Evolutionary conservation across 2,329 filamentous ascomycete species (phyloP).

Genomic region (Arthrobotrys sphaeroides): DNA sequence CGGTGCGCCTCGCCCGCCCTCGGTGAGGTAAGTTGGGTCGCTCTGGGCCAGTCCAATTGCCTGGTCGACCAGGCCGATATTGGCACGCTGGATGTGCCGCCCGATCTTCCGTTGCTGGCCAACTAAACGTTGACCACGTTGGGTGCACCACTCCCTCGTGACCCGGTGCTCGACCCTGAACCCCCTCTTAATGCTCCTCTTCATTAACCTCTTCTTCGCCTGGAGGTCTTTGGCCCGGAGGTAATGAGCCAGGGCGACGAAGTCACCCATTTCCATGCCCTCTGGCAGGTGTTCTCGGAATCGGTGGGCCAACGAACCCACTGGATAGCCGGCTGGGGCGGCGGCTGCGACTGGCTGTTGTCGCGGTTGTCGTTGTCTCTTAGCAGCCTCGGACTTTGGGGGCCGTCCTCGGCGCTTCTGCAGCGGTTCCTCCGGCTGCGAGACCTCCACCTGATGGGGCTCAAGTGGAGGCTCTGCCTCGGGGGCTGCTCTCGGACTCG

Average conservation of each 20-base stretch:
- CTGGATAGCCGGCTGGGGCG: background rate
- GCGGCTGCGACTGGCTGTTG: background rate
- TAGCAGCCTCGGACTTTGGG: conserved; percentile 36
- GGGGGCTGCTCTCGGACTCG: background rate
- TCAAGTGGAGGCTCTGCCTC: conserved; percentile 10
- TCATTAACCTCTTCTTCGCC: conserved; percentile 34
- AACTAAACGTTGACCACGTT: conserved; percentile 16
- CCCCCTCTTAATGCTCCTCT: conserved; percentile 36
- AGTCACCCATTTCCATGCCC: conserved; percentile 30
- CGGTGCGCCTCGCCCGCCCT: conserved; percentile 22
- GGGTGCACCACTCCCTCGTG: conserved; percentile 44
- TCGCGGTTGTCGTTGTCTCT: conserved; percentile 4
- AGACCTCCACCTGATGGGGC: background rate
- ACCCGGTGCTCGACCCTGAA: conserved; percentile 44
- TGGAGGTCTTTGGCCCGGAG: conserved; percentile 30
- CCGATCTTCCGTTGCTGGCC: conserved; percentile 32
- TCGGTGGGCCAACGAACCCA: conserved; percentile 11
- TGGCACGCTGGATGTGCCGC: conserved; percentile 40
- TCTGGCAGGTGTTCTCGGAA: conserved; percentile 34
- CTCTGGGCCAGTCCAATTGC: conserved; percentile 27
- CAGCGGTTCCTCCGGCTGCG: conserved; percentile 29
- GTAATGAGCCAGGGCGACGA: conserved; percentile 28
- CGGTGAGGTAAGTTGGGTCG: conserved; percentile 27
- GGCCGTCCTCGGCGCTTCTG: conserved; percentile 49
- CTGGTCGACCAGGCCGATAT: conserved; percentile 43